phyloP scores from a whole-genome alignment of 2,329 filamentous ascomycete species.

The Aschersonia sp. region DNA sequence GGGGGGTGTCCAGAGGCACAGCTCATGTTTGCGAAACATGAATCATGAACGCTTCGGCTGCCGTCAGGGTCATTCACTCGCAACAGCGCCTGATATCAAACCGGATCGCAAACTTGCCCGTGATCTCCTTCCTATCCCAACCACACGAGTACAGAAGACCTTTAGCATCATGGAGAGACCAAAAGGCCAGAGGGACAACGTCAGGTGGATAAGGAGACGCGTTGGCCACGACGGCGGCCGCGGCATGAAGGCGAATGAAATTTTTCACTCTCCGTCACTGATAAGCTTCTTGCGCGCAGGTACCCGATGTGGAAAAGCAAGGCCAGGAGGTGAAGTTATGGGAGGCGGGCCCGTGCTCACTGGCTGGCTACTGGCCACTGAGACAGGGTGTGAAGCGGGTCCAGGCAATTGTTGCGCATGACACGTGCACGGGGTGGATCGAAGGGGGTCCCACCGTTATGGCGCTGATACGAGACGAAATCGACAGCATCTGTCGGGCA shows the following conservation, averaged over 20 bases:
- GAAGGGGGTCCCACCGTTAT: constrained; percentile 1
- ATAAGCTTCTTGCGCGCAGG: constrained; percentile 6
- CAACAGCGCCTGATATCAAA: not conserved
- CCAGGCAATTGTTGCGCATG: constrained; percentile 5
- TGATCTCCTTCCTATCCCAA: too few relatives aligned
- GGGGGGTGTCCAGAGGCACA: not conserved
- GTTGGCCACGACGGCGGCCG: too few relatives aligned
- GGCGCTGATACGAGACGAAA: constrained; percentile 2
- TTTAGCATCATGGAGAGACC: too few relatives aligned
- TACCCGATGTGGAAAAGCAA: constrained; percentile 4
- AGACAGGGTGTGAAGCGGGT: constrained; percentile 4
- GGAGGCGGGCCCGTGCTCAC: too few relatives aligned
- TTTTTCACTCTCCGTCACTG: constrained; percentile 3
- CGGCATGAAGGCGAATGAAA: constrained; percentile 1
- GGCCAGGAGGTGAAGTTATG: too few relatives aligned
- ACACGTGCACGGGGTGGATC: constrained; percentile 9
- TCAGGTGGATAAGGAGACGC: too few relatives aligned
- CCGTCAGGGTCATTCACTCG: not conserved
- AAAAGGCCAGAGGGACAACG: too few relatives aligned
- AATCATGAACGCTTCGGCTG: constrained; percentile 3
- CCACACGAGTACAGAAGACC: too few relatives aligned
- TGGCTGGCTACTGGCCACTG: not conserved
- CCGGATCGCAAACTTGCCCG: not conserved
- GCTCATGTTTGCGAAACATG: constrained; percentile 4
- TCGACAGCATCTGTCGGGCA: not conserved